Conservation (phyloP, 352 stramenopile species). For the Pythium diclinum region DNA sequence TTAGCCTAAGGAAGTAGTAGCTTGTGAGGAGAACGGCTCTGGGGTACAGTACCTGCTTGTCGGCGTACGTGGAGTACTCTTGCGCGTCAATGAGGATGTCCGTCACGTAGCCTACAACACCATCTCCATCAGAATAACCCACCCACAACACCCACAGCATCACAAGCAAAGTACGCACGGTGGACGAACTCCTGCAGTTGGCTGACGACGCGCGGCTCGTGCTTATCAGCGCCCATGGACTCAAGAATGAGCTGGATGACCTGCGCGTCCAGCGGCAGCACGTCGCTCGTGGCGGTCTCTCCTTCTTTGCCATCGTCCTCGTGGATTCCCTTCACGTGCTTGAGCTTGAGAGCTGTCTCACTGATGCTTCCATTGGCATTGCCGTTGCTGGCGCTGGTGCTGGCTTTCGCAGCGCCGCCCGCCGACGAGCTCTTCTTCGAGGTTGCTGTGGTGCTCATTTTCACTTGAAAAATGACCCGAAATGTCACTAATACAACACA, state of each 20-base stretch:
- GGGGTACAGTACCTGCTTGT: conserved; percentile 45
- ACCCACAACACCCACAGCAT: background rate
- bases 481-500: background rate
- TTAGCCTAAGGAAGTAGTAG: background rate
- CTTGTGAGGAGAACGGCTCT: background rate
- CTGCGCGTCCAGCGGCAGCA: conserved; percentile 56
- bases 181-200: conserved; percentile 86
- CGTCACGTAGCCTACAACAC: conserved; percentile 61
- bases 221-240: conserved; percentile 79
- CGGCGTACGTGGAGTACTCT: conserved; percentile 76
- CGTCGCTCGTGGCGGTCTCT: conserved; percentile 38
- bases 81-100: conserved; percentile 84
- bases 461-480: background rate
- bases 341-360: conserved; percentile 43
- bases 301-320: conserved; percentile 56
- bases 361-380: conserved; percentile 25
- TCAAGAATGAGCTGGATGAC: conserved; percentile 60
- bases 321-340: conserved; percentile 56
- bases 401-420: background rate
- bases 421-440: conserved; percentile 14
- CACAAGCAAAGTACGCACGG: conserved; percentile 35
- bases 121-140: conserved; percentile 1
- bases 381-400: background rate
- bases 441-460: background rate
- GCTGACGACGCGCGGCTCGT: conserved; percentile 72